A percentile compares a stretch with the other conserved stretches of the same genome.
These are phyloP conservation scores for Thamnidium elegans DNA, from an alignment of 192 early-diverging fungal species.

Conservation along the genomic window DNA sequence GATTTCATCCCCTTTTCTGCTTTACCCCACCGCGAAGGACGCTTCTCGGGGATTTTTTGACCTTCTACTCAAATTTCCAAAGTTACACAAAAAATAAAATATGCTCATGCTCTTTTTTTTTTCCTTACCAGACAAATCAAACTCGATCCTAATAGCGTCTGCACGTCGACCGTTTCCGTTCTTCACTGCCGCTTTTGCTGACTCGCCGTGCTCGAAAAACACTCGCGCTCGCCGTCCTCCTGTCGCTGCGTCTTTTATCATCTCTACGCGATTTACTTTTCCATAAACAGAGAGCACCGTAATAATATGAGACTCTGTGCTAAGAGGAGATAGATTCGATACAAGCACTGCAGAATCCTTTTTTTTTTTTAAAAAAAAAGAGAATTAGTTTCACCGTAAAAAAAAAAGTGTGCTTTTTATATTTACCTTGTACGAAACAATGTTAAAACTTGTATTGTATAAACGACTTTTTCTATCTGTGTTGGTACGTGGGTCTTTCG, in stretches of 20 bases:
- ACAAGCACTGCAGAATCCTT: conserved; percentile 4
- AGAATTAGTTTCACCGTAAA: too few relatives aligned
- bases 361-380: neutral
- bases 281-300: conserved; percentile 49
- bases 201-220: conserved; percentile 37
- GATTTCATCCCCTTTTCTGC: too few relatives aligned
- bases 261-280: conserved; percentile 41
- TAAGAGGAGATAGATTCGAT: conserved; percentile 32
- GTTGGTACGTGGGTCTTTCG: conserved; percentile 10
- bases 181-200: conserved; percentile 44
- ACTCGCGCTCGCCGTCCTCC: conserved; percentile 44
- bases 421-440: neutral
- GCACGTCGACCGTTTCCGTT: conserved; percentile 41
- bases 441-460: neutral
- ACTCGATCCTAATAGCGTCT: conserved; percentile 32
- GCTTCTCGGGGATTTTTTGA: neutral
- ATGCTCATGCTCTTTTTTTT: neutral
- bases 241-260: conserved; percentile 45
- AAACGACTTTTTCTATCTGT: neutral
- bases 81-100: neutral
- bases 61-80: too few relatives aligned
- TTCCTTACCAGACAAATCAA: conserved; percentile 33
- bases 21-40: too few relatives aligned
- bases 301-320: conserved; percentile 31
- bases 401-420: neutral